phyloP scores from a whole-genome alignment of 2,329 filamentous ascomycete species.

The Trichophyton equinum region DNA sequence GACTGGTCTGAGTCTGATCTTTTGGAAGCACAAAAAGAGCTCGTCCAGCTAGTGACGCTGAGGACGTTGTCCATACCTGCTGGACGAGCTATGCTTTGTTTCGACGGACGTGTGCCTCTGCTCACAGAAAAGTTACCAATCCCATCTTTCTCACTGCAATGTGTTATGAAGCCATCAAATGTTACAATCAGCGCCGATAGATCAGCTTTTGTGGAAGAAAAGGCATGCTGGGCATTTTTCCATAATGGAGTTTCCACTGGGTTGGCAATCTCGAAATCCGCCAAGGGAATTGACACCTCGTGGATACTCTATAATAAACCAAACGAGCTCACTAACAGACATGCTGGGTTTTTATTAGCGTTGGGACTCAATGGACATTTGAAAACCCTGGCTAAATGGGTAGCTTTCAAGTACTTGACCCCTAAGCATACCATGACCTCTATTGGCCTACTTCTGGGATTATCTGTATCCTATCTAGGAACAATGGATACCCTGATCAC shows the following conservation, averaged over 20 bases:
- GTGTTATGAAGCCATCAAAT: conserved; percentile 80
- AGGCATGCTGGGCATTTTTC: conserved; percentile 97
- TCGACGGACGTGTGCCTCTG: conserved; percentile 72
- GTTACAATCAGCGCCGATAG: conserved; percentile 91
- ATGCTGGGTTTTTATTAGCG: conserved; percentile 84
- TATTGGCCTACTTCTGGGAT: conserved; percentile 79
- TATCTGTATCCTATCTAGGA: conserved; percentile 86
- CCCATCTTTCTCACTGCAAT: conserved; percentile 81
- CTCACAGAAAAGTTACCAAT: conserved; percentile 87
- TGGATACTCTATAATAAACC: conserved; percentile 99
- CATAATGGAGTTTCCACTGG: conserved; percentile 92
- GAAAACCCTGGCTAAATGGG: conserved; percentile 91
- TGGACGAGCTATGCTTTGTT: conserved; percentile 78
- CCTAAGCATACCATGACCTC: conserved; percentile 99
- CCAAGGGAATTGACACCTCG: conserved; percentile 90
- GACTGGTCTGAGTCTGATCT: conserved; percentile 77
- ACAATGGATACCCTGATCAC: conserved; percentile 97
- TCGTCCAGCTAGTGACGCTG: conserved; percentile 74
- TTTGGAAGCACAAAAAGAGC: conserved; percentile 80
- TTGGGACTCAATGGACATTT: conserved; percentile 89
- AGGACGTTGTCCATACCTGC: conserved; percentile 80
- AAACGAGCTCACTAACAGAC: conserved; percentile 81
- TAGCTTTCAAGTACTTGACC: conserved; percentile 97
- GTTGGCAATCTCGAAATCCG: conserved; percentile 75
- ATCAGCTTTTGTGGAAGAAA: conserved; percentile 78